Evolutionary conservation across 169 alveolate genomes (phyloP).

Genomic region (Cryptosporidium meleagridis): DNA sequence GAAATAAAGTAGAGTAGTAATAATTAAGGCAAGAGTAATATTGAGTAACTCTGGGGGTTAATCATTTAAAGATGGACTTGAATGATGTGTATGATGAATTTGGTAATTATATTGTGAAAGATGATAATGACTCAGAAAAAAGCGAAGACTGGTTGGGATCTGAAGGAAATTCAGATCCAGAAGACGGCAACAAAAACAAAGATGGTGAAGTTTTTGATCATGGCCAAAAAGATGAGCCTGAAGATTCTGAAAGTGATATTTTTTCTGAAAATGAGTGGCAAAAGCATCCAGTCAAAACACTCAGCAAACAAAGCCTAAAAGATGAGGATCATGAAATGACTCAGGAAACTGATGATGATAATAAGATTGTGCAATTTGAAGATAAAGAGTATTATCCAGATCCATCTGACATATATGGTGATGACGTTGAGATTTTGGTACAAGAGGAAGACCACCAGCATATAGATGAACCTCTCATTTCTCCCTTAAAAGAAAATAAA

Average conservation of each 20-base stretch:
- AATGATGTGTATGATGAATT: constrained; percentile 97
- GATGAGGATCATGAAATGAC: constrained; percentile 41
- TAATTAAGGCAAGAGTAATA: not conserved
- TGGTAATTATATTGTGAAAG: constrained; percentile 97
- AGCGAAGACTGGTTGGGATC: constrained; percentile 59
- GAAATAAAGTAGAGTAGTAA: not conserved
- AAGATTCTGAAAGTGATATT: constrained; percentile 79
- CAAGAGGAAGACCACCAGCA: constrained; percentile 99
- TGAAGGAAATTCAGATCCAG: constrained; percentile 41
- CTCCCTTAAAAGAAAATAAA: constrained; percentile 91
- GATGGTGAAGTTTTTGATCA: constrained; percentile 81
- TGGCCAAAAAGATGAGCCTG: constrained; percentile 84
- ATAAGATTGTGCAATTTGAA: constrained; percentile 87
- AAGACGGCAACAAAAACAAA: constrained; percentile 58
- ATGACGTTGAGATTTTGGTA: constrained; percentile 90
- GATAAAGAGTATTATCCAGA: constrained; percentile 94
- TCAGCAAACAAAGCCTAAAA: not conserved
- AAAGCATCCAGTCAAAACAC: constrained; percentile 1
- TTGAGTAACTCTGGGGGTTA: not conserved
- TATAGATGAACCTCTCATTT: constrained; percentile 96
- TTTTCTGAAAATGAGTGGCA: constrained; percentile 52
- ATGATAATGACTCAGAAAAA: constrained; percentile 84
- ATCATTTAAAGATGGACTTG: constrained; percentile 25
- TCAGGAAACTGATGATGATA: constrained; percentile 78
- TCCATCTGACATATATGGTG: constrained; percentile 92